Percentiles rank a stretch among this genome's conserved stretches.
These are phyloP conservation scores for Beauveria asiatica DNA, from an alignment of 2,329 filamentous ascomycete species.

Conservation along the genomic window DNA sequence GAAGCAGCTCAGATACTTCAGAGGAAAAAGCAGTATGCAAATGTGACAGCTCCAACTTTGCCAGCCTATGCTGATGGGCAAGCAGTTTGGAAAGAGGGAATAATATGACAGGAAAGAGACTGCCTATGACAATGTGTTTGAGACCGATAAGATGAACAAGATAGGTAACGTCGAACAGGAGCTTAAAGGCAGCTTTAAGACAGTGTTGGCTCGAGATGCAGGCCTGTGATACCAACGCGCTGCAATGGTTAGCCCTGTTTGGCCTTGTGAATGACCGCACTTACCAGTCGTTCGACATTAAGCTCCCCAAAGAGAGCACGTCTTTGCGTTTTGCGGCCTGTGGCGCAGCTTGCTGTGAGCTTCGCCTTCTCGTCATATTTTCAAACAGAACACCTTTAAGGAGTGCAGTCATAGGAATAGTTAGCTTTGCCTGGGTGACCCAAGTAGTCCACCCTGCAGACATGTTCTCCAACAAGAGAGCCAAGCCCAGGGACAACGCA, in stretches of 20 bases:
- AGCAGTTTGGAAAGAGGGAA: constrained; percentile 9
- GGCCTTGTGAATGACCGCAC: neutral
- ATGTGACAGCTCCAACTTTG: neutral
- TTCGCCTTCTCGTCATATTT: neutral
- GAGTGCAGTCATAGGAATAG: neutral
- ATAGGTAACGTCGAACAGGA: constrained; percentile 10
- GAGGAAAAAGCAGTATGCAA: constrained; percentile 1
- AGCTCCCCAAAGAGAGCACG: neutral
- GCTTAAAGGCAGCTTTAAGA: constrained; percentile 3
- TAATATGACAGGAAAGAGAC: neutral
- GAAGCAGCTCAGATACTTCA: constrained; percentile 7
- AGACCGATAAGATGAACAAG: constrained; percentile 6
- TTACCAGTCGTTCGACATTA: constrained; percentile 5
- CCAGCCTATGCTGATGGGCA: neutral
- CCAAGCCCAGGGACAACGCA: constrained; percentile 42
- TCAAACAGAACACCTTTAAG: constrained; percentile 11
- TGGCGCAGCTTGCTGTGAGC: neutral
- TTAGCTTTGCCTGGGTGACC: neutral
- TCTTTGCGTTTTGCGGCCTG: neutral
- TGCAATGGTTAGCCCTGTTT: neutral
- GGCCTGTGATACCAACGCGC: neutral
- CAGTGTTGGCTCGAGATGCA: constrained; percentile 5
- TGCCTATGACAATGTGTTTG: constrained; percentile 8
- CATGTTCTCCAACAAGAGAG: constrained; percentile 44
- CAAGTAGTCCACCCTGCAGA: constrained; percentile 4